Evolutionary conservation across 805 yeast genomes (phyloP), one percentile per base, ranked within the genome.

Genomic region (Cyberlindnera galapagoensis): DNA sequence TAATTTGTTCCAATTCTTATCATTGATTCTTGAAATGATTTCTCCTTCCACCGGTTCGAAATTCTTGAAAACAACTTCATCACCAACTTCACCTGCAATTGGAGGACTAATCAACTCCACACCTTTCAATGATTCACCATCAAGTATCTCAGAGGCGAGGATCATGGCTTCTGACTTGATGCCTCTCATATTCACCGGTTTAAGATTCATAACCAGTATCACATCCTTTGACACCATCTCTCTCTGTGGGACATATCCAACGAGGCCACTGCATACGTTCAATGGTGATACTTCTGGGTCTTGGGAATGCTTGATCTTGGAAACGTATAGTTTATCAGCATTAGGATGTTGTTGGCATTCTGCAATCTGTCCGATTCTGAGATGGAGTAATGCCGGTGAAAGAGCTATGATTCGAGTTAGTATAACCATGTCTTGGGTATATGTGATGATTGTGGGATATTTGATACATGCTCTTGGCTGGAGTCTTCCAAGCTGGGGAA

Each of bases 101-200:
- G 81, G 77, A 1, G 79, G 74, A 4, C 32, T 35, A 1, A 76
- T 67, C 6, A 73, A 51, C 28, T 67, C 76, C 4, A 74, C 75
- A 17, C 40, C 40, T 13, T 33, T 30, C 7, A 35, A 10, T 3
- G 13, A 6, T 3, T 42, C 54, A 7, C 28, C 41, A 6, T 23
- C 35, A 0, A 32, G 21, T 10, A 38, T 51, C 20, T 59, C 71
- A 2, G 82, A 76, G n/a, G 84, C 83, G 14, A 79, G 47, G 2
- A 79, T 46, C 85, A 79, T 79, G 0, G 80, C 83, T 41, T 76
- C 73, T 2, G 82, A 75, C 24, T 47, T 50, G 14, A 70, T 65
- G 1, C 85, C 85, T 39, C 84, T 57, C 70, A 79, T 69, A 47
- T 75, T 76, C 9, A 75, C 63, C 4, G 76, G 69, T 43, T 76